These are phyloP conservation scores for Dactylorhiza incarnata DNA, from an alignment of 106 monocot genomes.

Conservation along the genomic window DNA sequence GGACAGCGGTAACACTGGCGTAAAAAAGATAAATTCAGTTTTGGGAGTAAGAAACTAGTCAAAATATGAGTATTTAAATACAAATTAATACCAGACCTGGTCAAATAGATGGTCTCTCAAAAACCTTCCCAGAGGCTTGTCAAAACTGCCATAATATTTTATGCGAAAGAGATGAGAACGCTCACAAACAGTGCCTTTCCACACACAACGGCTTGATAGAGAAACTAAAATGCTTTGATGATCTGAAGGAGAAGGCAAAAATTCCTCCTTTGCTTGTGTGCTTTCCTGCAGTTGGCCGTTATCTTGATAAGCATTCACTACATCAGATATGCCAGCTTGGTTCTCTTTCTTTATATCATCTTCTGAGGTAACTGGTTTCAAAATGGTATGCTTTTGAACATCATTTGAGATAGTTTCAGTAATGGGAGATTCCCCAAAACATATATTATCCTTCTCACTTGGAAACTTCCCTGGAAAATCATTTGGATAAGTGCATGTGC, in stretches of 20 bases:
- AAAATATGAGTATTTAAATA: not conserved
- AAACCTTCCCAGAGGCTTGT: slow-evolving; percentile 65
- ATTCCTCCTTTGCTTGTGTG: slow-evolving; percentile 32
- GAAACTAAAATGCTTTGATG: slow-evolving; percentile 72
- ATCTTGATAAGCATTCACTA: slow-evolving; percentile 6
- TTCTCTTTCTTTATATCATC: slow-evolving; percentile 9
- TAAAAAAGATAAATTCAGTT: slow-evolving; percentile 5
- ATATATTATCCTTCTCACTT: slow-evolving; percentile 22
- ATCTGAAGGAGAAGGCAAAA: slow-evolving; percentile 40
- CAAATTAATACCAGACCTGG: slow-evolving; percentile 23
- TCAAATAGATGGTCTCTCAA: slow-evolving; percentile 65
- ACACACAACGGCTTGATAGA: slow-evolving; percentile 57
- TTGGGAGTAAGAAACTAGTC: not conserved
- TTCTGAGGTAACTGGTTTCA: not conserved
- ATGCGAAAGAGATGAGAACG: slow-evolving; percentile 67
- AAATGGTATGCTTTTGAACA: slow-evolving; percentile 10
- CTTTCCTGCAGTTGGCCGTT: slow-evolving; percentile 16
- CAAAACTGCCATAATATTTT: slow-evolving; percentile 71
- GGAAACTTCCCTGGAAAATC: not conserved
- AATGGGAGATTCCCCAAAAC: slow-evolving; percentile 21
- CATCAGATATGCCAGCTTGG: slow-evolving; percentile 10
- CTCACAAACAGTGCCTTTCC: slow-evolving; percentile 78
- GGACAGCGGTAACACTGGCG: slow-evolving; percentile 39
- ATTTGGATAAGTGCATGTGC: not conserved
- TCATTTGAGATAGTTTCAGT: slow-evolving; percentile 5